phyloP scores from a whole-genome alignment of 345 rosid species.

The Trapa bicornis region DNA sequence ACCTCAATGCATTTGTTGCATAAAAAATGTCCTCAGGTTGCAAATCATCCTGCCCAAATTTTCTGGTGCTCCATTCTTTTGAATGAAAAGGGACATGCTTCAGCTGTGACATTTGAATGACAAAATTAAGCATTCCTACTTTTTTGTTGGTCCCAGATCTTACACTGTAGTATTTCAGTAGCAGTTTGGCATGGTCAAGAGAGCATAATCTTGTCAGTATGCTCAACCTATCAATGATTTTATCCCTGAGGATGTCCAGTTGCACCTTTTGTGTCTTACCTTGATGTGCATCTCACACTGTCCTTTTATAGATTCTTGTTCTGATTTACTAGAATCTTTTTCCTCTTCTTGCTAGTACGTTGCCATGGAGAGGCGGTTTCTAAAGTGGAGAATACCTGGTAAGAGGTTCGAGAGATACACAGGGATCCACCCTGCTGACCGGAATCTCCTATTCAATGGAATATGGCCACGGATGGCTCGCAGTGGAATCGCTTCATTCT shows the following conservation, averaged over 20 bases:
- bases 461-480: conserved; percentile 56
- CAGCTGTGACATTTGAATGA: neutral
- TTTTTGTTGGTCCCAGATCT: neutral
- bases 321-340: neutral
- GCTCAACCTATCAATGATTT: too few species aligned
- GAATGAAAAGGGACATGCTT: neutral
- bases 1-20: neutral
- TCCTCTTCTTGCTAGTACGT: conserved; percentile 29
- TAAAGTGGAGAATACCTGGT: conserved; percentile 71
- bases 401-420: conserved; percentile 62
- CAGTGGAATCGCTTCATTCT: conserved; percentile 50
- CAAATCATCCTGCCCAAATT: neutral
- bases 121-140: neutral
- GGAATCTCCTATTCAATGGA: conserved; percentile 56
- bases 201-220: too few species aligned
- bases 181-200: too few species aligned
- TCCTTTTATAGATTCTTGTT: neutral
- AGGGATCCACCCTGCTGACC: conserved; percentile 91
- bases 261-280: too few species aligned
- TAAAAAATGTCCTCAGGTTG: neutral
- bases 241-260: too few species aligned
- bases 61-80: neutral
- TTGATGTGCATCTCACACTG: neutral
- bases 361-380: conserved; percentile 58
- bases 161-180: too few species aligned